A percentile compares a stretch with the other conserved stretches of the same genome.
phyloP scores from a whole-genome alignment of 148 eudicot genomes.

The Vaccinium corymbosum region DNA sequence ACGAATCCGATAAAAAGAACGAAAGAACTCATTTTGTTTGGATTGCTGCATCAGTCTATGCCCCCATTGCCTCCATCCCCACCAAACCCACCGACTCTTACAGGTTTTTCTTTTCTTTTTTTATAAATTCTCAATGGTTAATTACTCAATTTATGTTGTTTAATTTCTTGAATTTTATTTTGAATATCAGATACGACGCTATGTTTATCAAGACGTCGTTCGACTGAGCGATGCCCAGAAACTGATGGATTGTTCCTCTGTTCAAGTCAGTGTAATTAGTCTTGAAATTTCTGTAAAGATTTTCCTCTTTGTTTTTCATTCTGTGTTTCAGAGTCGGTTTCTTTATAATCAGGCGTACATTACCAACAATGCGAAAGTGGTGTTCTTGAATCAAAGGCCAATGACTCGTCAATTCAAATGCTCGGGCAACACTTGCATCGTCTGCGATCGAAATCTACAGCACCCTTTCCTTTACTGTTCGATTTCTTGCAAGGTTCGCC shows the following conservation, averaged over 20 bases:
- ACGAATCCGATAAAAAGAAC: conserved; percentile 26
- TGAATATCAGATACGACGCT: conserved; percentile 40
- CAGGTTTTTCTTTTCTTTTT: conserved; percentile 28
- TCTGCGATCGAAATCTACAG: conserved; percentile 45
- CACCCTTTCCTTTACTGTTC: conserved; percentile 49
- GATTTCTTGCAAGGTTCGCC: conserved; percentile 52
- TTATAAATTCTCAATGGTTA: background rate
- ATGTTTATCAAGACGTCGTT: conserved; percentile 57
- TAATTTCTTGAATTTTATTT: background rate
- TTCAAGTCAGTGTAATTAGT: conserved; percentile 29
- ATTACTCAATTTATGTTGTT: background rate
- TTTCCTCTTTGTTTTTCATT: background rate
- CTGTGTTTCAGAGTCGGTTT: background rate
- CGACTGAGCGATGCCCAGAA: conserved; percentile 38
- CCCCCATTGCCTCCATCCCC: conserved; percentile 41
- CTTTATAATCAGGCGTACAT: conserved; percentile 32
- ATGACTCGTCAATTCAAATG: conserved; percentile 28
- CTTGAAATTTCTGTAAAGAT: background rate
- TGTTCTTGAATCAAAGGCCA: conserved; percentile 48
- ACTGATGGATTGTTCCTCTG: conserved; percentile 38
- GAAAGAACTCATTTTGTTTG: conserved; percentile 52
- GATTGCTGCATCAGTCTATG: conserved; percentile 47
- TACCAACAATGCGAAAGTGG: conserved; percentile 53
- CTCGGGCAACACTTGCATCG: conserved; percentile 36
- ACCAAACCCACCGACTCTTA: conserved; percentile 35